Conservation (phyloP, 208 protist species). For the Strigomonas culicis region DNA sequence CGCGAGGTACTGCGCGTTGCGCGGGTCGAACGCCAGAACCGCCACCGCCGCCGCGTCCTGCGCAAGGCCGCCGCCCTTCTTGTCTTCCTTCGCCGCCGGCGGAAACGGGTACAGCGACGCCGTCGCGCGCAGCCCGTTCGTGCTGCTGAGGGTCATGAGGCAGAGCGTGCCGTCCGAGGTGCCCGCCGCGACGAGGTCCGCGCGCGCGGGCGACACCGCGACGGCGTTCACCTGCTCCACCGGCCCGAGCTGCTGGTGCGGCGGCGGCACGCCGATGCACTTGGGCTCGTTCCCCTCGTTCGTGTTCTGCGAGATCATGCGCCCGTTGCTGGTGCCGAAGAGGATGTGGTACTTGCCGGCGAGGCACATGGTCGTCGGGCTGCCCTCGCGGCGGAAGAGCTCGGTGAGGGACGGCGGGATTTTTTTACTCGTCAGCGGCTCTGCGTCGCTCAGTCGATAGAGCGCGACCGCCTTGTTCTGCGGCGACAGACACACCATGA, state of each 20-base stretch:
- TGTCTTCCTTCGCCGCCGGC: constrained; percentile 26
- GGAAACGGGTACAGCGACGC: constrained; percentile 58
- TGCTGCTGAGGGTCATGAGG: constrained; percentile 59
- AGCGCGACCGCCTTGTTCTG: constrained; percentile 38
- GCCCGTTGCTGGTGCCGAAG: constrained; percentile 67
- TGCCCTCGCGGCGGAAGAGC: constrained; percentile 61
- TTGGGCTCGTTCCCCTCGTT: constrained; percentile 33
- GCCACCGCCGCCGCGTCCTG: constrained; percentile 33
- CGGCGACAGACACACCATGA: constrained; percentile 55
- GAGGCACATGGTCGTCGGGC: constrained; percentile 62
- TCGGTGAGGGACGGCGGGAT: constrained; percentile 23
- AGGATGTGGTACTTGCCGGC: constrained; percentile 79
- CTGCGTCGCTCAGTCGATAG: constrained; percentile 50
- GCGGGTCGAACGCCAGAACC: constrained; percentile 64
- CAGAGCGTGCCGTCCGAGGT: constrained; percentile 67
- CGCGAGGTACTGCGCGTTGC: constrained; percentile 55
- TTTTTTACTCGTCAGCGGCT: constrained; percentile 46
- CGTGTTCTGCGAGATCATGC: constrained; percentile 74
- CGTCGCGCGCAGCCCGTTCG: constrained; percentile 51
- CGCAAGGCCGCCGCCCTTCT: constrained; percentile 11
- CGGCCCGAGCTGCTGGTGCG: neutral
- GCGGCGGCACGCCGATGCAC: neutral
- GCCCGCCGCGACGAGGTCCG: constrained; percentile 71
- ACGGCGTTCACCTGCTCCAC: constrained; percentile 62
- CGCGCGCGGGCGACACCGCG: constrained; percentile 43